Conservation (phyloP, 1,284 basidiomycete species). For the Ceratobasidium papillatum region DNA sequence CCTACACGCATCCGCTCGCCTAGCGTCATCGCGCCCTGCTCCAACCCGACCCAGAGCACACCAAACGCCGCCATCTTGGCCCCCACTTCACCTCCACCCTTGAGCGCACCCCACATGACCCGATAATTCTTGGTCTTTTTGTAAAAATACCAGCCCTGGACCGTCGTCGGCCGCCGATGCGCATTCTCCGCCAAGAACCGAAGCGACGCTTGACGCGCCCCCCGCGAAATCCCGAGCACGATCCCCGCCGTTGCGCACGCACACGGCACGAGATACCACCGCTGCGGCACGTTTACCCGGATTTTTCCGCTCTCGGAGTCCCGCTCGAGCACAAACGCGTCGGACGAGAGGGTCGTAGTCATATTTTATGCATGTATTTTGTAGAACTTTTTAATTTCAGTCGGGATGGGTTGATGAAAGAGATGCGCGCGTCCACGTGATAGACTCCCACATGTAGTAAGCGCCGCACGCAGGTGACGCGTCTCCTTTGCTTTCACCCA, state of each 20-base stretch:
- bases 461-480: slow-evolving; percentile 33
- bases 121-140: slow-evolving; percentile 92
- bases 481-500: slow-evolving; percentile 31
- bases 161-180: slow-evolving; percentile 79
- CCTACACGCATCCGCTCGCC: slow-evolving; percentile 55
- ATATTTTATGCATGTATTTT: slow-evolving; percentile 9
- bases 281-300: slow-evolving; percentile 52
- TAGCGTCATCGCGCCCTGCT: slow-evolving; percentile 57
- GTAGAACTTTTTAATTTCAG: slow-evolving; percentile 13
- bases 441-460: neutral
- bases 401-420: neutral
- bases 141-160: slow-evolving; percentile 91
- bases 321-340: slow-evolving; percentile 24
- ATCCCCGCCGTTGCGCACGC: slow-evolving; percentile 68
- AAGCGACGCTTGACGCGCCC: slow-evolving; percentile 62
- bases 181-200: slow-evolving; percentile 66
- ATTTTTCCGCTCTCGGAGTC: slow-evolving; percentile 24
- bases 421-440: slow-evolving; percentile 16
- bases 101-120: slow-evolving; percentile 76
- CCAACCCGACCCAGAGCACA: slow-evolving; percentile 71
- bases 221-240: slow-evolving; percentile 73
- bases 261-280: slow-evolving; percentile 61
- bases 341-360: slow-evolving; percentile 21
- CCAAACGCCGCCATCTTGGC: slow-evolving; percentile 64
- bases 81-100: slow-evolving; percentile 68